phyloP scores from a whole-genome alignment of 768 basidiomycete genomes.

The Clavaria fumosa region DNA sequence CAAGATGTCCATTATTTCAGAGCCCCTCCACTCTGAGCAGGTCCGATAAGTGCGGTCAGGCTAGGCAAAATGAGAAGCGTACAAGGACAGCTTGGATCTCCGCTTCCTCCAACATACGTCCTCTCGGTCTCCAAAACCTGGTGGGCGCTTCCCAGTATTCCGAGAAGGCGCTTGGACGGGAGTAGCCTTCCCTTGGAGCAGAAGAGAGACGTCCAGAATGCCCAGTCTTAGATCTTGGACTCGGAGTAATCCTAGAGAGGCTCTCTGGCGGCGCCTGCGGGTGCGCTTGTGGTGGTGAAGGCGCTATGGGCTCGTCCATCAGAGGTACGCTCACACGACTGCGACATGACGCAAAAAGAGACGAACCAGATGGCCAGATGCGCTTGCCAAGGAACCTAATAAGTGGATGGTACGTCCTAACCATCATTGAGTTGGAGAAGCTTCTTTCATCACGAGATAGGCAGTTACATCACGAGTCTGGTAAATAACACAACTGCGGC shows the following conservation, averaged over 20 bases:
- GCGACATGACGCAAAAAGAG: too few species aligned
- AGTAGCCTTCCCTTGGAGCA: too few species aligned
- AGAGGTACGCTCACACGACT: too few species aligned
- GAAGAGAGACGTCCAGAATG: too few species aligned
- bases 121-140: conserved; percentile 37
- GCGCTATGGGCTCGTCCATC: too few species aligned
- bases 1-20: conserved; percentile 21
- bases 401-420: conserved; percentile 38
- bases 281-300: conserved; percentile 37
- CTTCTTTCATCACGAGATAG: too few species aligned
- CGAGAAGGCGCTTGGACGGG: too few species aligned
- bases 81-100: conserved; percentile 61
- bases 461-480: too few species aligned
- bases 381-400: conserved; percentile 53
- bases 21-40: conserved; percentile 50
- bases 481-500: too few species aligned
- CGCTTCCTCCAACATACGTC: conserved; percentile 30
- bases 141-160: conserved; percentile 58
- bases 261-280: conserved; percentile 55
- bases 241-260: too few species aligned
- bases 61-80: conserved; percentile 15
- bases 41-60: not conserved
- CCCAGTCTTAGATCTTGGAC: too few species aligned
- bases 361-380: conserved; percentile 31
- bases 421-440: conserved; percentile 22